These are phyloP conservation scores for Suhomyces atakaporum DNA, from an alignment of 1,139 yeast species.

Conservation along the genomic window DNA sequence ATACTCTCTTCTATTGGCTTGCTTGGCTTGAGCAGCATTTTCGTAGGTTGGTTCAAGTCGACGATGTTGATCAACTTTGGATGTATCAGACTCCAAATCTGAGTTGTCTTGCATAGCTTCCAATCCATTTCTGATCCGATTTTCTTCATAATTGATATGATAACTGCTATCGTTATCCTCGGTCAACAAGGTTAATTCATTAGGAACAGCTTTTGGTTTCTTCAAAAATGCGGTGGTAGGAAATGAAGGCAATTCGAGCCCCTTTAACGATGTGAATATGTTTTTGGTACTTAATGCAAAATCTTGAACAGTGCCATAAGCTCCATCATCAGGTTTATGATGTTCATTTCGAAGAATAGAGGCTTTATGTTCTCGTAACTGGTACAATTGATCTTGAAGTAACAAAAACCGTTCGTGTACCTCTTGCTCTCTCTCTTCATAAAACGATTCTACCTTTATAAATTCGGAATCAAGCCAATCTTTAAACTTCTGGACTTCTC, in stretches of 20 bases:
- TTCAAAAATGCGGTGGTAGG: slow-evolving; percentile 52
- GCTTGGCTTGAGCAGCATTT: slow-evolving; percentile 21
- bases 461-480: slow-evolving; percentile 65
- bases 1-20: slow-evolving; percentile 35
- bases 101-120: slow-evolving; percentile 10
- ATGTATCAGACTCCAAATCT: slow-evolving; percentile 10
- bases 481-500: slow-evolving; percentile 47
- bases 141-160: slow-evolving; percentile 42
- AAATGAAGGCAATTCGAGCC: slow-evolving; percentile 58
- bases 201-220: slow-evolving; percentile 20
- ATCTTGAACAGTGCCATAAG: slow-evolving; percentile 28
- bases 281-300: slow-evolving; percentile 37
- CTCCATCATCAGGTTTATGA: slow-evolving; percentile 15
- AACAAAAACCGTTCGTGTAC: slow-evolving; percentile 60
- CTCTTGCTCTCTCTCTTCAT: slow-evolving; percentile 58
- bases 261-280: slow-evolving; percentile 36
- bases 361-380: slow-evolving; percentile 56
- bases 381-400: slow-evolving; percentile 68
- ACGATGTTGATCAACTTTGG: neutral
- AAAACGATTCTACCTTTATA: slow-evolving; percentile 61
- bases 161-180: slow-evolving; percentile 12
- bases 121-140: slow-evolving; percentile 43
- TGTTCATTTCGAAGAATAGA: slow-evolving; percentile 14
- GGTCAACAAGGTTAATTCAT: slow-evolving; percentile 10
- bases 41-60: slow-evolving; percentile 1